phyloP scores from a whole-genome alignment of 208 protist genomes.

The Trypanosoma vivax region DNA sequence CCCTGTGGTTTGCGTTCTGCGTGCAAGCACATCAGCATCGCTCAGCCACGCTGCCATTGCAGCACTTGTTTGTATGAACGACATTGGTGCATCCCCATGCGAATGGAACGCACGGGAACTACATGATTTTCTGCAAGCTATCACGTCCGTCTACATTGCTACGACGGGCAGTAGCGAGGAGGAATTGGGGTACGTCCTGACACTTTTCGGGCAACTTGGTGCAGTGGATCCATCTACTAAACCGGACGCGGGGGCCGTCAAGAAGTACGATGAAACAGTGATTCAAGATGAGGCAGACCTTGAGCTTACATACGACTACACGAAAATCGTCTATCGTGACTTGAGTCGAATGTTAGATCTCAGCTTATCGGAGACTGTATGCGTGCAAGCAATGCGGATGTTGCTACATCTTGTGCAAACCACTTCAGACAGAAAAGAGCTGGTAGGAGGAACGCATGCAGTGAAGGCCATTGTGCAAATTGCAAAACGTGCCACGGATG shows the following conservation, averaged over 20 bases:
- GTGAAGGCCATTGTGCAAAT: slow-evolving; percentile 78
- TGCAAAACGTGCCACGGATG: slow-evolving; percentile 65
- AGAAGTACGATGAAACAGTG: slow-evolving; percentile 62
- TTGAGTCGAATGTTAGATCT: slow-evolving; percentile 83
- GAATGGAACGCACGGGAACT: slow-evolving; percentile 38
- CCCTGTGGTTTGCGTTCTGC: slow-evolving; percentile 54
- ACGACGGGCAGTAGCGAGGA: slow-evolving; percentile 39
- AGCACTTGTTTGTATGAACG: slow-evolving; percentile 72
- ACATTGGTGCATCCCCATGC: slow-evolving; percentile 43
- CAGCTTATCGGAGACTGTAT: slow-evolving; percentile 76
- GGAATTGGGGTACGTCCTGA: slow-evolving; percentile 69
- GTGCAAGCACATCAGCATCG: slow-evolving; percentile 51
- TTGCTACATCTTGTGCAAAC: slow-evolving; percentile 81
- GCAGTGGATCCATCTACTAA: slow-evolving; percentile 74
- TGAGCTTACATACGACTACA: slow-evolving; percentile 89
- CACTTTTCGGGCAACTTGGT: slow-evolving; percentile 83
- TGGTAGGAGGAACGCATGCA: slow-evolving; percentile 77
- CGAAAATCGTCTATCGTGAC: slow-evolving; percentile 86
- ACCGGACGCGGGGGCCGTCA: slow-evolving; percentile 24
- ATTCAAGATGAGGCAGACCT: slow-evolving; percentile 80
- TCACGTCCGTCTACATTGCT: slow-evolving; percentile 73
- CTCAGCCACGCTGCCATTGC: slow-evolving; percentile 73
- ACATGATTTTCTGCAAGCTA: slow-evolving; percentile 60
- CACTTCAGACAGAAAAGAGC: slow-evolving; percentile 74
- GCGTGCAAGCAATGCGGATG: slow-evolving; percentile 73